Percentiles rank a stretch among this genome's conserved stretches.
Evolutionary conservation across 177 flowering plant species (phyloP).

Genomic region (Vitis hybrid): DNA sequence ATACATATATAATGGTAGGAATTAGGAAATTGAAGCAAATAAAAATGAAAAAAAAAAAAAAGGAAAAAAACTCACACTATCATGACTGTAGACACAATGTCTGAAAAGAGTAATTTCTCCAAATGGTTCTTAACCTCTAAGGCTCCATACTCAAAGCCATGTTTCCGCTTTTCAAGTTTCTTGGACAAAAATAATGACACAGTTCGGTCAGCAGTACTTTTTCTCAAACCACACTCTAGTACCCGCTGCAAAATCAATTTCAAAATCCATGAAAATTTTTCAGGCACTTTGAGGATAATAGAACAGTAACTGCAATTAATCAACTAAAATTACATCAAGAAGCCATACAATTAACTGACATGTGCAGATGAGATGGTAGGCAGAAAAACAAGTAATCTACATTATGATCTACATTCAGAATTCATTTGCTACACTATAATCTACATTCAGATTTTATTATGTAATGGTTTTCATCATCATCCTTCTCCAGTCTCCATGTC

Average conservation of each 20-base stretch:
- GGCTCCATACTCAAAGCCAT: conserved; percentile 84
- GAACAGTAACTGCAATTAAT: not conserved
- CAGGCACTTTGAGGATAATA: not conserved
- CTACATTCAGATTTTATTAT: too few relatives aligned
- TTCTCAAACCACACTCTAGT: conserved; percentile 64
- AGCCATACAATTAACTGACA: not conserved
- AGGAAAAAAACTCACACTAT: conserved; percentile 47
- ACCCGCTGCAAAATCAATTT: conserved; percentile 48
- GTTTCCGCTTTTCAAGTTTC: conserved; percentile 49
- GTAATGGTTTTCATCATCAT: too few relatives aligned
- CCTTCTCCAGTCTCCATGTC: too few relatives aligned
- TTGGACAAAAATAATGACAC: conserved; percentile 66
- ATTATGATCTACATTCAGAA: not conserved
- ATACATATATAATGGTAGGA: not conserved
- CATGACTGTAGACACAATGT: conserved; percentile 56
- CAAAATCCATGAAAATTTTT: not conserved
- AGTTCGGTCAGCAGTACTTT: conserved; percentile 36
- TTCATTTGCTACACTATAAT: too few relatives aligned
- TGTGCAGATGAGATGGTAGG: not conserved
- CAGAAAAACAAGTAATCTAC: not conserved
- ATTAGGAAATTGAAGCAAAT: not conserved
- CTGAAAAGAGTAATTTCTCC: conserved; percentile 61
- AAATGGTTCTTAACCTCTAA: conserved; percentile 71
- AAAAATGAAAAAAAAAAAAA: not conserved
- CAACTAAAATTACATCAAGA: not conserved